Conservation (phyloP, 495 filamentous ascomycete species). For the Pyronema omphalodes region DNA sequence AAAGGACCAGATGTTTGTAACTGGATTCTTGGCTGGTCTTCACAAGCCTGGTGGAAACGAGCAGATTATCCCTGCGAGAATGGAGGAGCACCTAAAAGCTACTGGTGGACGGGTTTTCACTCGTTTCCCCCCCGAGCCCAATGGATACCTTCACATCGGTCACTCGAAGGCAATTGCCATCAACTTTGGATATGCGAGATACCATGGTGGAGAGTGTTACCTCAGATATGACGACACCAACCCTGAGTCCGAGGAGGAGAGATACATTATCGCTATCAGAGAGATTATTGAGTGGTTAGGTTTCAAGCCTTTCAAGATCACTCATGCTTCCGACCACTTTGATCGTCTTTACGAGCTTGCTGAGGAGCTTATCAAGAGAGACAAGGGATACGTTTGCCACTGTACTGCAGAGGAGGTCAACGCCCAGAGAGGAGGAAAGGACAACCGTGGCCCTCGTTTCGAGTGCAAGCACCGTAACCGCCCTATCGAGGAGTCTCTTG, state of each 20-base stretch:
- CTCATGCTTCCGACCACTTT: constrained; percentile 66
- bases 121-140: constrained; percentile 73
- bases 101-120: constrained; percentile 31
- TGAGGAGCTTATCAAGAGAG: constrained; percentile 59
- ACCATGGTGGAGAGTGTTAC: constrained; percentile 59
- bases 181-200: constrained; percentile 87
- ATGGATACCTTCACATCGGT: constrained; percentile 69
- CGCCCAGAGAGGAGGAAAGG: constrained; percentile 57
- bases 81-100: constrained; percentile 18
- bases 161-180: constrained; percentile 93
- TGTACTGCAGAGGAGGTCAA: constrained; percentile 58
- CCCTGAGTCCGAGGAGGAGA: constrained; percentile 62
- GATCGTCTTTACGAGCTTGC: constrained; percentile 71
- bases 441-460: constrained; percentile 47
- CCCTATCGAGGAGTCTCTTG: constrained; percentile 53
- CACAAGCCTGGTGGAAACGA: constrained; percentile 24
- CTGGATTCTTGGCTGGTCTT: constrained; percentile 19
- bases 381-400: constrained; percentile 63
- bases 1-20: constrained; percentile 21
- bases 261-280: constrained; percentile 57
- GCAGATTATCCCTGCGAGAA: constrained; percentile 16
- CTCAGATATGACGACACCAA: constrained; percentile 68
- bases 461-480: constrained; percentile 63
- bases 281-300: constrained; percentile 71
- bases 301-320: constrained; percentile 59